Evolutionary conservation across 2,329 filamentous ascomycete genomes (phyloP), one percentile per base, ranked within the genome.

Genomic region (Uncinocarpus reesii): DNA sequence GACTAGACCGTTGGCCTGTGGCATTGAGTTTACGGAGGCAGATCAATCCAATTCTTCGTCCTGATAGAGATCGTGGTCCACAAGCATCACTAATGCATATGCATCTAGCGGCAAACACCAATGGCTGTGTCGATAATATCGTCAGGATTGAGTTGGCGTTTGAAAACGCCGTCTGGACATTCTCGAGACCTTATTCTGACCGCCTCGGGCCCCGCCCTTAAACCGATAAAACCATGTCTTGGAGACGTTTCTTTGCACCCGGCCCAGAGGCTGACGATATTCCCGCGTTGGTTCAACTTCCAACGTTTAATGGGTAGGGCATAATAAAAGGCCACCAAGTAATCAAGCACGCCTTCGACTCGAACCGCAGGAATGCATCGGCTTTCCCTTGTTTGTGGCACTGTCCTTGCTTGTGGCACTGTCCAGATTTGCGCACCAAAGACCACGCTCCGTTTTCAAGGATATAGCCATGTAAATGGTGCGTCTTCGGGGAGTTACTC

Each of bases 41-140:
- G 21, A 8, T 54, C 53, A 34, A 53, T 75, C 69, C 1, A 75
- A 57, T 0, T 23, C 23, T 0, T 81, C 77, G 42, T 73, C 72
- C 55, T 84, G 79, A 56, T 79, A 83, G 11, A 83, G 62, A 57
- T 84, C 81, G n/a, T 81, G 74, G 28, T 79, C 65, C 0, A 76
- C 64, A 0, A 83, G 57, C 29, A 84, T 59, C 0, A 80, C 56
- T 1, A 83, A 58, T 0, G 79, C 70, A 50, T 80, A 79, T 0
- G 79, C 80, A 55, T 83, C 75, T 0, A 55, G 43, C 0, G 79
- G 79, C 0, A 83, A 61, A 76, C 67, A 1, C 62, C 63, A 1
- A 78, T 70, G 0, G 76, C 69, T 0, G 68, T 73, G 53, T 83
- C 79, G 0, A 83, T 66, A 1, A 84, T 64, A 55, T 84, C 80